phyloP scores from a whole-genome alignment of 129 eudicot genomes.

The Gnaphalium uliginosum region DNA sequence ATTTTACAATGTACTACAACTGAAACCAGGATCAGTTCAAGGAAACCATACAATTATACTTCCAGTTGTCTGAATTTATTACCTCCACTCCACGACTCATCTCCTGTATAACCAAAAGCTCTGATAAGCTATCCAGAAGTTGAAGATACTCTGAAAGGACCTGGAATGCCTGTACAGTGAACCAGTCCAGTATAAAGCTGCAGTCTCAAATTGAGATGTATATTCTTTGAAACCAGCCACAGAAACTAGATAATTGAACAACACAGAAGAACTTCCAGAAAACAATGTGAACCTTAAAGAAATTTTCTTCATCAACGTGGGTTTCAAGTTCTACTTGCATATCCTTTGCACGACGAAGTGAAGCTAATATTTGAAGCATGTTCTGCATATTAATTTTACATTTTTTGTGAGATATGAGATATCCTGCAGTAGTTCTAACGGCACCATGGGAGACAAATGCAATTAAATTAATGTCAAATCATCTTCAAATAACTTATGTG shows the following conservation, averaged over 20 bases:
- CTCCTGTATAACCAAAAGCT: constrained; percentile 85
- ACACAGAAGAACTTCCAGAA: constrained; percentile 9
- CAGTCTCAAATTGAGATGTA: constrained; percentile 6
- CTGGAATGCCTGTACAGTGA: constrained; percentile 81
- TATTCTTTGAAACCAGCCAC: background rate
- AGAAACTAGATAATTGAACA: constrained; percentile 1
- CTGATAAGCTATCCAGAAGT: constrained; percentile 80
- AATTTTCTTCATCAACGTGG: constrained; percentile 80
- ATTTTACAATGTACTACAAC: background rate
- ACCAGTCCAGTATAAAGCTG: constrained; percentile 8
- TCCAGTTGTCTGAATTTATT: constrained; percentile 8
- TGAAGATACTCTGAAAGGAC: constrained; percentile 90
- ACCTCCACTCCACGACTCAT: constrained; percentile 98
- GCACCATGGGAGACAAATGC: constrained; percentile 13
- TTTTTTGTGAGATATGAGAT: constrained; percentile 23
- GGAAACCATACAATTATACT: constrained; percentile 8
- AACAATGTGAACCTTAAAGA: constrained; percentile 58
- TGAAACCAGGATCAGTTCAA: constrained; percentile 12
- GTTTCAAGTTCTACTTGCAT: constrained; percentile 82
- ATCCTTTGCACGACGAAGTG: constrained; percentile 74
- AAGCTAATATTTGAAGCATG: constrained; percentile 66
- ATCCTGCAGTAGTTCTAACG: constrained; percentile 10
- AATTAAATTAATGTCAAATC: constrained; percentile 9
- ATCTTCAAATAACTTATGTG: constrained; percentile 17
- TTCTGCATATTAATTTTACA: constrained; percentile 55